Evolutionary conservation across 2,329 filamentous ascomycete genomes (phyloP).

Genomic region (Penicillium decumbens): DNA sequence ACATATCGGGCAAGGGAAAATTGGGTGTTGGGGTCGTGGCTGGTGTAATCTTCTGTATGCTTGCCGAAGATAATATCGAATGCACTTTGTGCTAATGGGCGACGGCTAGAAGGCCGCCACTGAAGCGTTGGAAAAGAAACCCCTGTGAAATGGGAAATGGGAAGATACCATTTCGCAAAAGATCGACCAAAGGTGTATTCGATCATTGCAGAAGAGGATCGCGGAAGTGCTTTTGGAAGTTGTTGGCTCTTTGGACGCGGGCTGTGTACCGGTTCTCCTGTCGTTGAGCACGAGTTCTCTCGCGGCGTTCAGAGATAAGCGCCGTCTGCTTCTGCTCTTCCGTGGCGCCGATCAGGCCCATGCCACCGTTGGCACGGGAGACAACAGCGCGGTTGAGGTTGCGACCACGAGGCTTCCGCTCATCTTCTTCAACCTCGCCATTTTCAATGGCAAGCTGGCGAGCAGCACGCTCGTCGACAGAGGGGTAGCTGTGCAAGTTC

Average conservation of each 20-base stretch:
- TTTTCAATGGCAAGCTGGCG: slow-evolving; percentile 56
- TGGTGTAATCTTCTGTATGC: background rate
- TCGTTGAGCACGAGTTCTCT: slow-evolving; percentile 60
- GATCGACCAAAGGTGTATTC: background rate
- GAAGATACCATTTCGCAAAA: background rate
- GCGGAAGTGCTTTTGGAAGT: slow-evolving; percentile 72
- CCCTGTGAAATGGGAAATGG: background rate
- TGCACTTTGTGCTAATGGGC: background rate
- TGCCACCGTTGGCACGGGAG: slow-evolving; percentile 65
- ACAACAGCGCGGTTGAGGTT: slow-evolving; percentile 53
- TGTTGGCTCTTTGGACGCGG: slow-evolving; percentile 66
- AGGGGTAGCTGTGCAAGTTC: slow-evolving; percentile 81
- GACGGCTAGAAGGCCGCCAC: background rate
- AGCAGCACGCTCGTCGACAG: slow-evolving; percentile 67
- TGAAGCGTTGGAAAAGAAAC: background rate
- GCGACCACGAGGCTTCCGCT: slow-evolving; percentile 37
- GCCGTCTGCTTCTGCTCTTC: slow-evolving; percentile 70
- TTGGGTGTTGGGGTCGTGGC: background rate
- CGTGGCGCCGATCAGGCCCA: slow-evolving; percentile 71
- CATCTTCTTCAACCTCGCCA: slow-evolving; percentile 47
- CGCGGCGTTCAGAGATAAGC: slow-evolving; percentile 62
- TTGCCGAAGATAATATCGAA: background rate
- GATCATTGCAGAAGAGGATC: slow-evolving; percentile 52
- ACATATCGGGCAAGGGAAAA: background rate
- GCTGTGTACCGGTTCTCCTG: slow-evolving; percentile 62